Evolutionary conservation across 2,329 filamentous ascomycete species (phyloP).

Genomic region (Paecilomyces sp.): DNA sequence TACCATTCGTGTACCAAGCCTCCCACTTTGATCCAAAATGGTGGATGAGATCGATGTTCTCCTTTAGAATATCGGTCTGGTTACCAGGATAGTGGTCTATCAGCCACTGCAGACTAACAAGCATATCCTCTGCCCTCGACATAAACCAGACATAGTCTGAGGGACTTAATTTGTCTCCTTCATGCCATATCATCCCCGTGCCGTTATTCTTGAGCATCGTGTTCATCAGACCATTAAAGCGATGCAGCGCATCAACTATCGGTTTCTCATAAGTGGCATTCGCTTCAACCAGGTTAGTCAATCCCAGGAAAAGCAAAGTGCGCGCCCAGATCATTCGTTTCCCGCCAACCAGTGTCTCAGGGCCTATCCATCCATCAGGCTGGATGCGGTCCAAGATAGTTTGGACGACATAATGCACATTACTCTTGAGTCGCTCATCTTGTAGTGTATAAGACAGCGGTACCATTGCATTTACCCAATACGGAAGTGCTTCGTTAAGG

Average conservation of each 20-base stretch:
- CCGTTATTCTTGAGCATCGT: constrained; percentile 49
- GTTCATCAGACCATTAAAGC: constrained; percentile 45
- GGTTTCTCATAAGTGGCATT: constrained; percentile 34
- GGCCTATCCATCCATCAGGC: constrained; percentile 52
- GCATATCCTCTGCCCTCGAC: constrained; percentile 37
- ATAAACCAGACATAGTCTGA: constrained; percentile 37
- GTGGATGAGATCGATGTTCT: constrained; percentile 39
- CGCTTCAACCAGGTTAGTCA: constrained; percentile 43
- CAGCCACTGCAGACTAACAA: constrained; percentile 43
- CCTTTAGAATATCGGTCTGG: constrained; percentile 27
- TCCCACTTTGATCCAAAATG: constrained; percentile 34
- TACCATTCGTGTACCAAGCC: constrained; percentile 30
- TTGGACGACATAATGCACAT: constrained; percentile 40
- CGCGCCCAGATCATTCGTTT: constrained; percentile 49
- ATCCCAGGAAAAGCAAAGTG: constrained; percentile 44
- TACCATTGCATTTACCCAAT: constrained; percentile 54
- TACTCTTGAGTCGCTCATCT: constrained; percentile 43
- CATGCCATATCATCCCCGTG: constrained; percentile 42
- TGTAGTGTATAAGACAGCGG: constrained; percentile 48
- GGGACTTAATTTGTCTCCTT: constrained; percentile 24
- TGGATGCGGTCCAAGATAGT: constrained; percentile 45
- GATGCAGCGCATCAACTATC: constrained; percentile 45
- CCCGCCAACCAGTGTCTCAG: constrained; percentile 35
- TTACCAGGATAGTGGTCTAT: constrained; percentile 38
- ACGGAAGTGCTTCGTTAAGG: constrained; percentile 50